Percentiles rank a stretch among this genome's conserved stretches.
Evolutionary conservation across 441 rosid species (phyloP).

Genomic region (Corymbia calophylla): DNA sequence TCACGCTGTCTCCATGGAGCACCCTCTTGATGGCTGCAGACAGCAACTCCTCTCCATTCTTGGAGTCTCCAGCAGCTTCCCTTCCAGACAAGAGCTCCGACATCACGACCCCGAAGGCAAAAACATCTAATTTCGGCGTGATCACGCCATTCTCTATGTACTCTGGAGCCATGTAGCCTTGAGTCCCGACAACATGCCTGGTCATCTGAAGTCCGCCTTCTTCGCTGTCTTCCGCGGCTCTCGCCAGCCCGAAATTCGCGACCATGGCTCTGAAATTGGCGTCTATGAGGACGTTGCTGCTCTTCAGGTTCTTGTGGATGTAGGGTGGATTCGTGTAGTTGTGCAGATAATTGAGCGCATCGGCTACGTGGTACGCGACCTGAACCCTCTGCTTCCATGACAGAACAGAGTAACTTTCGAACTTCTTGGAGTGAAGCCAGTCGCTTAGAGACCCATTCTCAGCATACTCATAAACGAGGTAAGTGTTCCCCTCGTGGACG

Average conservation of each 20-base stretch:
- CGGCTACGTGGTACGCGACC: slow-evolving; percentile 58
- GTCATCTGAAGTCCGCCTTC: slow-evolving; percentile 56
- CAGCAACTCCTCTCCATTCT: slow-evolving; percentile 36
- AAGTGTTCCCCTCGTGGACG: slow-evolving; percentile 56
- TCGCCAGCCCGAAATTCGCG: slow-evolving; percentile 72
- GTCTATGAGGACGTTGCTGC: slow-evolving; percentile 73
- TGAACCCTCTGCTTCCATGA: slow-evolving; percentile 85
- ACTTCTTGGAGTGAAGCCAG: slow-evolving; percentile 37
- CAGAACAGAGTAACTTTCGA: slow-evolving; percentile 13
- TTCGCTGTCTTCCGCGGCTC: slow-evolving; percentile 29
- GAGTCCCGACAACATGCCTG: slow-evolving; percentile 76
- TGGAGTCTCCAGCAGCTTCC: slow-evolving; percentile 44
- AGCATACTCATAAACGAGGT: slow-evolving; percentile 72
- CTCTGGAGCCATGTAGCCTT: slow-evolving; percentile 90
- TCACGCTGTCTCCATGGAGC: slow-evolving; percentile 61
- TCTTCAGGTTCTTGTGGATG: slow-evolving; percentile 78
- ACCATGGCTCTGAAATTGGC: slow-evolving; percentile 65
- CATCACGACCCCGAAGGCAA: slow-evolving; percentile 72
- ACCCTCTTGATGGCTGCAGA: slow-evolving; percentile 37
- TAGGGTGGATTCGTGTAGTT: slow-evolving; percentile 64
- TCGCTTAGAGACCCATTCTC: slow-evolving; percentile 64
- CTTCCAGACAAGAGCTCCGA: slow-evolving; percentile 78
- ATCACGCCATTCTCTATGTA: slow-evolving; percentile 77
- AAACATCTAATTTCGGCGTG: slow-evolving; percentile 72
- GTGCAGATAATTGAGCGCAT: slow-evolving; percentile 77